Percentiles rank a stretch among this genome's conserved stretches.
These are phyloP conservation scores for Lactarius akahatsu DNA, from an alignment of 768 basidiomycete genomes.

Conservation along the genomic window DNA sequence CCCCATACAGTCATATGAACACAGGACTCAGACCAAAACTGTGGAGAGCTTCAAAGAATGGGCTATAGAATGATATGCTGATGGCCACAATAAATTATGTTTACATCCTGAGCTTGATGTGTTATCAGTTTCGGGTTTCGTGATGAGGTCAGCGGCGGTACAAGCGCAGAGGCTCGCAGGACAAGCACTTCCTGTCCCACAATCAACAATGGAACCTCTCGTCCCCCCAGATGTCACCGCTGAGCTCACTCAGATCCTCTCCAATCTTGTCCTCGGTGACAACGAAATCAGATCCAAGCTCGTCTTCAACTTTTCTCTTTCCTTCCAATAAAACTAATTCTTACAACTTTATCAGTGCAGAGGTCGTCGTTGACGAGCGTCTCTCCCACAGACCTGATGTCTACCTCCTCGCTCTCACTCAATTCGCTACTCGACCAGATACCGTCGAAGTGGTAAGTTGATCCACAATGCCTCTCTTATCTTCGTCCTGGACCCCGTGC, in stretches of 20 bases:
- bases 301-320: conserved; percentile 20
- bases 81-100: too few relatives aligned
- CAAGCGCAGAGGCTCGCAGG: too few relatives aligned
- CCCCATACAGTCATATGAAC: too few relatives aligned
- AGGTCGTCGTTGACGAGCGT: conserved; percentile 78
- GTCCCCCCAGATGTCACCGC: conserved; percentile 65
- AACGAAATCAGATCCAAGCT: conserved; percentile 78
- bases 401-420: conserved; percentile 74
- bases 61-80: too few relatives aligned
- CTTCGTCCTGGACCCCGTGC: neutral
- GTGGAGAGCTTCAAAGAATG: too few relatives aligned
- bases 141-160: conserved; percentile 4
- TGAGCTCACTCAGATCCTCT: conserved; percentile 80
- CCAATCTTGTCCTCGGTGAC: conserved; percentile 81
- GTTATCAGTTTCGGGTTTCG: too few relatives aligned
- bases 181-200: neutral
- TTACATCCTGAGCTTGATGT: too few relatives aligned
- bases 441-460: conserved; percentile 67
- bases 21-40: too few relatives aligned
- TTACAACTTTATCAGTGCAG: conserved; percentile 49
- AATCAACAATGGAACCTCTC: conserved; percentile 25
- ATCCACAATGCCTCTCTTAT: neutral
- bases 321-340: neutral
- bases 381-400: conserved; percentile 75
- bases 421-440: conserved; percentile 74